Evolutionary conservation across 2,329 filamentous ascomycete genomes (phyloP), one percentile per base, ranked within the genome.

Genomic region (Monilinia fructigena): DNA sequence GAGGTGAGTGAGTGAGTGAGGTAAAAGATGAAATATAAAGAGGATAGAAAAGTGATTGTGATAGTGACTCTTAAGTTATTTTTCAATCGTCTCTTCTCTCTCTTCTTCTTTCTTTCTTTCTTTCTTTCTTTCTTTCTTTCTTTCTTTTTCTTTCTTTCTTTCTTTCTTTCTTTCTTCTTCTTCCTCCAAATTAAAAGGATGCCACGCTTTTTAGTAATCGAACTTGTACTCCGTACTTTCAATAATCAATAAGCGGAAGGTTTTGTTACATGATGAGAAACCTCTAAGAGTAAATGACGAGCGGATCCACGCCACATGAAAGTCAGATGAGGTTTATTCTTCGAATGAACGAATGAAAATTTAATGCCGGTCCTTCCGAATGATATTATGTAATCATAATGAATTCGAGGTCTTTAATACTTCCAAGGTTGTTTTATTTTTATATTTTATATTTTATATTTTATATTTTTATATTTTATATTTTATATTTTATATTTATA

Each of bases 241-340:
- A 31, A 35, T n/a, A 16, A 63, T 38, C 23, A 45, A 47, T 54
- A 54, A 42, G 38, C 61, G 61, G 61, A 47, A 42, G 23, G 40
- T 48, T 26, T 11, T 55, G 61, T 55, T 35, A 45, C 50, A 26
- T 60, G 47, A 60, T 45, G 66, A 63, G 62, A 58, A 59, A 59
- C 26, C 67, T 55, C 50, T 55, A 20, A 52, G 3, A 23, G 14
- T 40, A 35, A 23, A 66, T 40, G 47, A 53, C 47, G 54, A 47
- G 59, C n/a, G 35, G 55, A 63, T 54, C 62, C 40, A 64, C 62
- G 62, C 62, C 62, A 64, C 52, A 47, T 55, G 52, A 45, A 48
- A 56, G 38, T 64, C 61, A 47, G 61, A 64, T 26, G 52, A 55
- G 40, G 38, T 45, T n/a, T 26, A 23, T 31, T 47, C 16, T 55